Percentiles rank a stretch among this genome's conserved stretches.
phyloP scores from a whole-genome alignment of 2,329 filamentous ascomycete species.

The Dichotomopilus funicola region DNA sequence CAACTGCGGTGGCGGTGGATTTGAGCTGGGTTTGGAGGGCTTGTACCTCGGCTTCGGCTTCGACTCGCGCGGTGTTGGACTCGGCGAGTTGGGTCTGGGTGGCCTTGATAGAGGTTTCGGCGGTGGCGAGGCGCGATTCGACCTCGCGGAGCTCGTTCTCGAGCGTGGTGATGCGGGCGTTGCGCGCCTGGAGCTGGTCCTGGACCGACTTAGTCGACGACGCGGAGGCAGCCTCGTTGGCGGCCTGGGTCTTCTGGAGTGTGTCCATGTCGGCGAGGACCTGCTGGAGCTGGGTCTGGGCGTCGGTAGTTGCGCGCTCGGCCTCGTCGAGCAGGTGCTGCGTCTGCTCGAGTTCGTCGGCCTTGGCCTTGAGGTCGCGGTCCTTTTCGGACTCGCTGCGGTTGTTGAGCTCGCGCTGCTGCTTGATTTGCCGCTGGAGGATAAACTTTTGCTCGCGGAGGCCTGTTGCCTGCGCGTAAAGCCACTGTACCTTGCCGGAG shows the following conservation, averaged over 20 bases:
- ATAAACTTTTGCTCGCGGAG: constrained; percentile 85
- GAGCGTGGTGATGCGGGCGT: constrained; percentile 37
- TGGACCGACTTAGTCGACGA: constrained; percentile 32
- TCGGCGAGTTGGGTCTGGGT: constrained; percentile 30
- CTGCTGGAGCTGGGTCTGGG: constrained; percentile 44
- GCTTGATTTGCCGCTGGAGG: constrained; percentile 85
- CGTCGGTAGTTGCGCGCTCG: constrained; percentile 32
- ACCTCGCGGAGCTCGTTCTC: constrained; percentile 38
- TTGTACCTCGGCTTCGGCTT: constrained; percentile 25
- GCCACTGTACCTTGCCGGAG: constrained; percentile 67
- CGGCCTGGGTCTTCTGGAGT: constrained; percentile 27
- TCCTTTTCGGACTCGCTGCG: constrained; percentile 72
- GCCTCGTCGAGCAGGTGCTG: constrained; percentile 27
- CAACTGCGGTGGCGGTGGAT: constrained; percentile 19
- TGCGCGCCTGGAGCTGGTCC: constrained; percentile 38
- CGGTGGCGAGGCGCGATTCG: constrained; percentile 31
- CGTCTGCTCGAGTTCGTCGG: constrained; percentile 46
- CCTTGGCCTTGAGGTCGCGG: constrained; percentile 53
- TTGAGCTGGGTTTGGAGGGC: constrained; percentile 31
- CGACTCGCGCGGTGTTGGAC: constrained; percentile 10
- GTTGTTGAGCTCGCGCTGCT: constrained; percentile 87
- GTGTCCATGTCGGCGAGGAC: constrained; percentile 43
- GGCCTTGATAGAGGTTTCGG: constrained; percentile 33
- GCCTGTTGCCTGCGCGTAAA: constrained; percentile 69
- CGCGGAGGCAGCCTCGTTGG: constrained; percentile 25